Conservation (phyloP, 441 rosid species). For the Pelargonium citronellum region DNA sequence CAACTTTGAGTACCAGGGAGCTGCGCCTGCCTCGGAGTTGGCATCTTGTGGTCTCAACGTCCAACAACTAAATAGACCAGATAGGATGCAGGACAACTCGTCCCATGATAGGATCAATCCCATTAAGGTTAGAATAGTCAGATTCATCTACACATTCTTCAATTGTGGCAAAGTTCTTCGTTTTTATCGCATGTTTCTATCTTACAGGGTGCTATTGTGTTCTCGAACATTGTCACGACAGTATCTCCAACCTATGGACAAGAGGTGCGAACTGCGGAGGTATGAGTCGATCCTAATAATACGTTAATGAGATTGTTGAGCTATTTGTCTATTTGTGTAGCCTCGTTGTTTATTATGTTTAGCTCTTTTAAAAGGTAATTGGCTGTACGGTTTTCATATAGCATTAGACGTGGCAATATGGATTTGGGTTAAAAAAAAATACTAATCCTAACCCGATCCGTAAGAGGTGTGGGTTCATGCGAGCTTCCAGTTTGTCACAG, state of each 20-base stretch:
- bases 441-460: too few species aligned
- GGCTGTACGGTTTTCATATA: background rate
- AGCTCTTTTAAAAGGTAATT: background rate
- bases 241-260: conserved; percentile 94
- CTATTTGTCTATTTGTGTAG: background rate
- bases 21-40: conserved; percentile 78
- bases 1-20: conserved; percentile 97
- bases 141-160: conserved; percentile 2
- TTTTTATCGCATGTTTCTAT: conserved; percentile 16
- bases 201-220: conserved; percentile 87
- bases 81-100: conserved; percentile 91
- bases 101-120: conserved; percentile 77
- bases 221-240: conserved; percentile 93
- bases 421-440: too few species aligned
- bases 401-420: too few species aligned
- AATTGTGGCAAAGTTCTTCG: background rate
- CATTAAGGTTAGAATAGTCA: conserved; percentile 49
- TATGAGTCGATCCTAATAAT: conserved; percentile 28
- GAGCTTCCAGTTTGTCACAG: too few species aligned
- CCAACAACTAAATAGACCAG: conserved; percentile 77
- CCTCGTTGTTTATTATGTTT: background rate
- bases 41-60: conserved; percentile 89
- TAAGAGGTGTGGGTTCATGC: too few species aligned
- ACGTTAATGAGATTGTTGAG: background rate
- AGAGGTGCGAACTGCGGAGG: conserved; percentile 92